Evolutionary conservation across 176 grass and related monocot genomes (phyloP).

Genomic region (Musa beccarii): DNA sequence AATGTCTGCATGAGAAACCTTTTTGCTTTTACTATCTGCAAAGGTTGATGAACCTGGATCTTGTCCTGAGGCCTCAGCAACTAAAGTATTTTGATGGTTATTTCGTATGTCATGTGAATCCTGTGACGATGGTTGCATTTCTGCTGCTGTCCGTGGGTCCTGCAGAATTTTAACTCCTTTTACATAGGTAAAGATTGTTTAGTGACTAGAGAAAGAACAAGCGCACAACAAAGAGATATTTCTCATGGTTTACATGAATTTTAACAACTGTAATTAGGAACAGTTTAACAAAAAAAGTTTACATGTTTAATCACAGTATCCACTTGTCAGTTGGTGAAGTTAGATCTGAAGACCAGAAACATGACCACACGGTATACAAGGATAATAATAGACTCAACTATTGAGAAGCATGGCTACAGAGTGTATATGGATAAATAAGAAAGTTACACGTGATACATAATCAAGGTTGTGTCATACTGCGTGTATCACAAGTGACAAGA

Average conservation of each 20-base stretch:
- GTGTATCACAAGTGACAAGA: not conserved
- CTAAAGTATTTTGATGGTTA: slow-evolving; percentile 42
- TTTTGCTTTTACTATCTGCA: slow-evolving; percentile 63
- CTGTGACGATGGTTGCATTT: slow-evolving; percentile 44
- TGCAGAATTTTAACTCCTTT: slow-evolving; percentile 21
- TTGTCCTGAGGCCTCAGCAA: slow-evolving; percentile 46
- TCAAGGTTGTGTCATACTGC: not conserved
- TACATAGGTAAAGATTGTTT: slow-evolving; percentile 3
- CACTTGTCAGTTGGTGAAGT: not conserved
- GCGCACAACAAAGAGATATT: not conserved
- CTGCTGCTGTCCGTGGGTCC: slow-evolving; percentile 61
- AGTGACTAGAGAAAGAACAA: not conserved
- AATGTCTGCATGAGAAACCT: slow-evolving; percentile 96
- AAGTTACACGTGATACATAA: not conserved
- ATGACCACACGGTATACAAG: not conserved
- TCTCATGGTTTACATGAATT: not conserved
- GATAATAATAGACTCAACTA: not conserved
- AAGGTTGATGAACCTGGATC: slow-evolving; percentile 55
- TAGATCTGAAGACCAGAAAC: not conserved
- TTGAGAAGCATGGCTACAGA: not conserved
- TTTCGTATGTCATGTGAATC: slow-evolving; percentile 54
- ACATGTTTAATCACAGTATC: not conserved
- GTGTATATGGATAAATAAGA: not conserved
- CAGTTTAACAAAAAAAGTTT: not conserved
- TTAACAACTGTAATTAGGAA: not conserved